phyloP scores from a whole-genome alignment of 768 basidiomycete species.

The Tulasnella sp. region DNA sequence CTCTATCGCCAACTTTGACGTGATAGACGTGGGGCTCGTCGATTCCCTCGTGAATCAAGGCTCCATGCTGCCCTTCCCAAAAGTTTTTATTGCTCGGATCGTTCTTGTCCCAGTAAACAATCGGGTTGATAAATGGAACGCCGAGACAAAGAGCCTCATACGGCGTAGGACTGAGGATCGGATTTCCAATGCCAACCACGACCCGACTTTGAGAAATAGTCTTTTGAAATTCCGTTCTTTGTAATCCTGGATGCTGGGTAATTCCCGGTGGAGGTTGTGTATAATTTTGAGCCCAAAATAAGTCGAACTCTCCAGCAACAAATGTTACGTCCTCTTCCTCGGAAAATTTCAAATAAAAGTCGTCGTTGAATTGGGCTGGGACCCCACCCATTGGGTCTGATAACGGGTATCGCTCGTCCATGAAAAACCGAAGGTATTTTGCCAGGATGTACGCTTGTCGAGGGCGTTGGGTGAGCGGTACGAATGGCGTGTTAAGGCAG shows the following conservation, averaged over 20 bases:
- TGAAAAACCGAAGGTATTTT: not conserved
- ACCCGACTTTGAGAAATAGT: conserved; percentile 14
- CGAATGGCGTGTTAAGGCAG: conserved; percentile 3
- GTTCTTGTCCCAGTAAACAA: not conserved
- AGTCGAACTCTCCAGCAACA: conserved; percentile 4
- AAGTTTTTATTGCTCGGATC: not conserved
- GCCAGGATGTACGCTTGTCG: not conserved
- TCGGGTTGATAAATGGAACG: conserved; percentile 19
- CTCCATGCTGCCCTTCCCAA: not conserved
- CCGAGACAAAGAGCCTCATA: conserved; percentile 21
- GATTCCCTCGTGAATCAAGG: not conserved
- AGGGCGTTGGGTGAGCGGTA: conserved; percentile 3
- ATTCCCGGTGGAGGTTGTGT: not conserved
- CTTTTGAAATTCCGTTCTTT: not conserved
- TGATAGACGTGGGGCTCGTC: conserved; percentile 7
- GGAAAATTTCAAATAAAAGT: not conserved
- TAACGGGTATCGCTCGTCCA: not conserved
- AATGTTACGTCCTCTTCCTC: not conserved
- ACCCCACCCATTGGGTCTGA: conserved; percentile 13
- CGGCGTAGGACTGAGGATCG: conserved; percentile 9
- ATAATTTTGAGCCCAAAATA: not conserved
- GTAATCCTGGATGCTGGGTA: not conserved
- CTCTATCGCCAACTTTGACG: not conserved
- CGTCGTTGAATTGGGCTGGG: not conserved
- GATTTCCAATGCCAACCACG: conserved; percentile 21